Percentiles rank a stretch among this genome's conserved stretches.
phyloP scores from a whole-genome alignment of 306 rosid genomes.

The Cucumis cinereus region DNA sequence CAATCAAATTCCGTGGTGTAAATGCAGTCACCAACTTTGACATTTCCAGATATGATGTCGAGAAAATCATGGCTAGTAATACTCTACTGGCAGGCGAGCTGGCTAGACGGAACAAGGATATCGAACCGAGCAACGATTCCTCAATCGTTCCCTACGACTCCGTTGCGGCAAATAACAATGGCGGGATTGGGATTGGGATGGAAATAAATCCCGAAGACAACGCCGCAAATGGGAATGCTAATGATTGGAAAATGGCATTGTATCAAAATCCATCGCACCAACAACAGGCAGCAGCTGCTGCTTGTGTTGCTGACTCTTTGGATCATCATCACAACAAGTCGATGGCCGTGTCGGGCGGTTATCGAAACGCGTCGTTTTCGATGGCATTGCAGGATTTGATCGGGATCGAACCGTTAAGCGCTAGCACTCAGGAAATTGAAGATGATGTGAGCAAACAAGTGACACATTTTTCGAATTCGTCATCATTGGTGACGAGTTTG shows the following conservation, averaged over 20 bases:
- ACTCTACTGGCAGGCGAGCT: constrained; percentile 10
- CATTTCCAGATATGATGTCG: constrained; percentile 10
- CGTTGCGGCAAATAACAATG: neutral
- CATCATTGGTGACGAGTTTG: constrained; percentile 1
- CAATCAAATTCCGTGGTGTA: constrained; percentile 17
- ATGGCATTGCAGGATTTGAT: neutral
- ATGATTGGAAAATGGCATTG: constrained; percentile 7
- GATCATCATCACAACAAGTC: neutral
- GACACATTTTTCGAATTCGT: neutral
- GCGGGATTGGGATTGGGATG: neutral
- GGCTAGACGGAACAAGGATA: constrained; percentile 17
- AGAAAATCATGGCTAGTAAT: constrained; percentile 9
- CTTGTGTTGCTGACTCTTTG: neutral
- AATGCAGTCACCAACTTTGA: constrained; percentile 17
- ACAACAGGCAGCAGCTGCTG: neutral
- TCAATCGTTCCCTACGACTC: neutral
- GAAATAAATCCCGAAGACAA: neutral
- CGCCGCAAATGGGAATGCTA: neutral
- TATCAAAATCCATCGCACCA: neutral
- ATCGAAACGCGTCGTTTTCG: neutral
- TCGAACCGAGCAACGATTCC: neutral
- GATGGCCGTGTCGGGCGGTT: neutral
- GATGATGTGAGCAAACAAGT: neutral
- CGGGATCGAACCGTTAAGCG: neutral
- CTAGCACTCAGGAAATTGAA: neutral